phyloP scores from a whole-genome alignment of 2,329 filamentous ascomycete genomes.

The Pseudogymnoascus sp. region DNA sequence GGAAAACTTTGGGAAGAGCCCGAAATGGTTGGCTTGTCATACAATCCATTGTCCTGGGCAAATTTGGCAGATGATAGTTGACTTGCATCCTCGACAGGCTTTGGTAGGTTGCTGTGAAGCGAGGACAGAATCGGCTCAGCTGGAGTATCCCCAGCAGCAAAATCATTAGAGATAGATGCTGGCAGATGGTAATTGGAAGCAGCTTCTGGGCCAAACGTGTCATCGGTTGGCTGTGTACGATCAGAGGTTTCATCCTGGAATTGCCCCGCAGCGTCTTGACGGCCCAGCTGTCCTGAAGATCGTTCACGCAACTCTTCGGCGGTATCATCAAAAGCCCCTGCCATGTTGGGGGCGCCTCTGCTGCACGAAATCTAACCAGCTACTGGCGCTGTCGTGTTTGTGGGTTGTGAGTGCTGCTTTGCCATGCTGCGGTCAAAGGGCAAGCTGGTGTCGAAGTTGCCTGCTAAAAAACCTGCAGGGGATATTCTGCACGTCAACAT shows the following conservation, averaged over 20 bases:
- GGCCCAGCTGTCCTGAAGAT: neutral
- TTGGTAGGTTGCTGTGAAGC: neutral
- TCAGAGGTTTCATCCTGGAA: neutral
- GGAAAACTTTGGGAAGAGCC: conserved; percentile 20
- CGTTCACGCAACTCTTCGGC: neutral
- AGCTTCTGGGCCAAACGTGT: neutral
- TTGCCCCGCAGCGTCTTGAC: neutral
- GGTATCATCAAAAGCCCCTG: neutral
- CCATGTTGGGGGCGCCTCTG: neutral
- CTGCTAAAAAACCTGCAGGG: neutral
- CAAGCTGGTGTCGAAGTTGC: neutral
- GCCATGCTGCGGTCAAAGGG: neutral
- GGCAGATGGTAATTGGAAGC: neutral
- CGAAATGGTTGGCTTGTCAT: neutral
- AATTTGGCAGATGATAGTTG: neutral
- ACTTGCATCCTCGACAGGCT: neutral
- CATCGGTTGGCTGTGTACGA: neutral
- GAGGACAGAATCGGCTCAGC: neutral
- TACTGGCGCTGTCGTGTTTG: neutral
- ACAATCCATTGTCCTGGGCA: neutral
- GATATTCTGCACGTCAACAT: neutral
- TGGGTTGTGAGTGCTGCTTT: neutral
- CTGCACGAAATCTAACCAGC: neutral
- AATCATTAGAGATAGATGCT: neutral
- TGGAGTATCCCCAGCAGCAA: neutral